Evolutionary conservation across 1,284 basidiomycete genomes (phyloP).

Genomic region (Boletus semigastroideus): DNA sequence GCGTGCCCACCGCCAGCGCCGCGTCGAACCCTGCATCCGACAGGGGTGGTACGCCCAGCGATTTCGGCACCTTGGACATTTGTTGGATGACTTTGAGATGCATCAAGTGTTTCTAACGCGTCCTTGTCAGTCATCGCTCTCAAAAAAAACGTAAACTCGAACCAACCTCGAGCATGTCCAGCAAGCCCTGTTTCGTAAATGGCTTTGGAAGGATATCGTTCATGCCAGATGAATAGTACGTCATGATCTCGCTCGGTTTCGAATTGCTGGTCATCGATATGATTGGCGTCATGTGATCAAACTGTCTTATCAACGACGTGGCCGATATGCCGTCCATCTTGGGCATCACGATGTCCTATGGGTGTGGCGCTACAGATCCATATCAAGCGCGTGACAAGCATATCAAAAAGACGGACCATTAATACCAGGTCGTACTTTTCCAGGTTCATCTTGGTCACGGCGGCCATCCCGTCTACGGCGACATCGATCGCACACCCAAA

Average conservation of each 20-base stretch:
- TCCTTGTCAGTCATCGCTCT: background rate
- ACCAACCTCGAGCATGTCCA: constrained; percentile 88
- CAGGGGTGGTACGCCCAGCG: constrained; percentile 70
- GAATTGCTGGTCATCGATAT: constrained; percentile 97
- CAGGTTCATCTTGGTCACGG: constrained; percentile 94
- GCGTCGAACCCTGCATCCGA: constrained; percentile 62
- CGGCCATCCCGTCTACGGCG: constrained; percentile 90
- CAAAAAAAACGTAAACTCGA: constrained; percentile 3
- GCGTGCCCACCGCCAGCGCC: constrained; percentile 43
- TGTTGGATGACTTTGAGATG: constrained; percentile 91
- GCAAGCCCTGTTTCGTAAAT: constrained; percentile 88
- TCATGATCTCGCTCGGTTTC: constrained; percentile 84
- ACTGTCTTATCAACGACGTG: constrained; percentile 90
- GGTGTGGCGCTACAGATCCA: background rate
- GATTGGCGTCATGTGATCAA: constrained; percentile 93
- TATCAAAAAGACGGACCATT: constrained; percentile 63
- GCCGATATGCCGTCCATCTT: constrained; percentile 89
- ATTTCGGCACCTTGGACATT: constrained; percentile 64
- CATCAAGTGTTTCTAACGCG: constrained; percentile 79
- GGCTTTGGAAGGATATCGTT: constrained; percentile 98
- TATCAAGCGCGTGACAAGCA: background rate
- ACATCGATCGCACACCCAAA: constrained; percentile 95
- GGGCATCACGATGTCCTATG: constrained; percentile 91
- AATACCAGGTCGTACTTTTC: constrained; percentile 93
- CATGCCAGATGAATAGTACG: constrained; percentile 90